phyloP scores from a whole-genome alignment of 768 basidiomycete genomes.

The Amylocystis lapponica region DNA sequence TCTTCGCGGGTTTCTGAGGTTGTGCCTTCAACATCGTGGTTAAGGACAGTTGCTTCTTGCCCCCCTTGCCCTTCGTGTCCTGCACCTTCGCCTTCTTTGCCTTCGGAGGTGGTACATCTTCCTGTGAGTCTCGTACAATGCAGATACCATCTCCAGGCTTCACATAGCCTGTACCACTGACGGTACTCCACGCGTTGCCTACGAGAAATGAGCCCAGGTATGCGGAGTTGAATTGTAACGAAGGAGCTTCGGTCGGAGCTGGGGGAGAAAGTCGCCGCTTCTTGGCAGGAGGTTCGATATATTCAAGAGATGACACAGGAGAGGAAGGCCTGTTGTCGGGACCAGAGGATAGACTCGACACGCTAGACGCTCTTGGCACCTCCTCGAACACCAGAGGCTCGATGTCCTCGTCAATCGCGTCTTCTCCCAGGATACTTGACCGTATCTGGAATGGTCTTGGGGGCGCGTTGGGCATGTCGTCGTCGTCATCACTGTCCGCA shows the following conservation, averaged over 20 bases:
- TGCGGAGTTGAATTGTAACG: constrained; percentile 23
- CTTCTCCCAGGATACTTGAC: too few species aligned
- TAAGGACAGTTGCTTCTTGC: constrained; percentile 63
- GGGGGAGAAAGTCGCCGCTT: constrained; percentile 36
- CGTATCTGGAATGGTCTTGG: too few species aligned
- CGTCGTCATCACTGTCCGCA: constrained; percentile 40
- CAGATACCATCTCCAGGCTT: constrained; percentile 54
- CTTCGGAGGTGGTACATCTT: constrained; percentile 20
- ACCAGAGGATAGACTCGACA: constrained; percentile 33
- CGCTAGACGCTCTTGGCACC: constrained; percentile 31
- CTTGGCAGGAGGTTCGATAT: constrained; percentile 36
- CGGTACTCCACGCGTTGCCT: constrained; percentile 75
- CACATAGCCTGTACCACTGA: constrained; percentile 65
- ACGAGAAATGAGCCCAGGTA: constrained; percentile 69
- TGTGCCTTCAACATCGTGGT: constrained; percentile 61
- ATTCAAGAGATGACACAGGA: constrained; percentile 4
- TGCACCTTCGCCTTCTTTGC: constrained; percentile 10
- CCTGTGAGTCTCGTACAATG: constrained; percentile 49
- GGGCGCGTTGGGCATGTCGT: constrained; percentile 3
- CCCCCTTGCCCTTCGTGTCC: constrained; percentile 27
- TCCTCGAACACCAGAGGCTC: constrained; percentile 22
- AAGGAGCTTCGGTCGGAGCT: not conserved
- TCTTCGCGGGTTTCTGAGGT: constrained; percentile 40
- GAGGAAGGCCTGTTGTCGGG: constrained; percentile 22
- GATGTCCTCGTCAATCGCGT: constrained; percentile 16